Conservation (phyloP, 352 stramenopile genomes). For the Phytophthora multivora region DNA sequence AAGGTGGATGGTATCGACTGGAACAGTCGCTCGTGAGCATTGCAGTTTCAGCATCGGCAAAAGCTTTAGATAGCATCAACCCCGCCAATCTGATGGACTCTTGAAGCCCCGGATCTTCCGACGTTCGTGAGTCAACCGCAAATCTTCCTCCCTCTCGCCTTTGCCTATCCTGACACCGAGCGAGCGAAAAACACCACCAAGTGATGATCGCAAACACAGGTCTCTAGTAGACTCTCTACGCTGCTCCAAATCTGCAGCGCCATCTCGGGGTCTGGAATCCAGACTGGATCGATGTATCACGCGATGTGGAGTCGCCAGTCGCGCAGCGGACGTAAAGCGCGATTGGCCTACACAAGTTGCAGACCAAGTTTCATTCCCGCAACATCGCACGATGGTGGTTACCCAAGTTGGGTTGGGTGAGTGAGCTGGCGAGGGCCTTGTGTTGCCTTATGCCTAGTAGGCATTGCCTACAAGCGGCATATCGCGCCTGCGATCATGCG, state of each 20-base stretch:
- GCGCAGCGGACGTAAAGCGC: background rate
- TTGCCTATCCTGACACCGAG: constrained; percentile 16
- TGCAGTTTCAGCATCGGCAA: background rate
- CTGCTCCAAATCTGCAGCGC: constrained; percentile 15
- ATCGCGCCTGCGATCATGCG: constrained; percentile 19
- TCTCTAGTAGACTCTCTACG: too few species aligned
- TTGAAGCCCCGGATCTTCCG: background rate
- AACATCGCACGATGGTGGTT: background rate
- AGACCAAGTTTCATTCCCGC: constrained; percentile 2
- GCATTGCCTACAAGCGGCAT: constrained; percentile 10
- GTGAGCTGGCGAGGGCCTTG: constrained; percentile 6
- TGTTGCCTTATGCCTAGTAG: too few species aligned
- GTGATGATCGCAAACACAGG: constrained; percentile 18
- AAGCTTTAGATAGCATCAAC: background rate
- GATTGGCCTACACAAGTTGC: constrained; percentile 24
- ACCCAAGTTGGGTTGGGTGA: constrained; percentile 17
- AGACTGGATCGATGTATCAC: constrained; percentile 42
- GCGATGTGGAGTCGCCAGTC: constrained; percentile 40
- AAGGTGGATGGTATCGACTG: background rate
- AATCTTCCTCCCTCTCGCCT: constrained; percentile 8
- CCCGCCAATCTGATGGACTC: background rate
- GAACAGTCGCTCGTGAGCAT: background rate
- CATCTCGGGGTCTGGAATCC: constrained; percentile 29
- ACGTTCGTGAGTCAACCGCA: constrained; percentile 14
- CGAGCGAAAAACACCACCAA: constrained; percentile 31